Evolutionary conservation across 164 flowering plant genomes (phyloP).

Genomic region (Liquidambar formosana): DNA sequence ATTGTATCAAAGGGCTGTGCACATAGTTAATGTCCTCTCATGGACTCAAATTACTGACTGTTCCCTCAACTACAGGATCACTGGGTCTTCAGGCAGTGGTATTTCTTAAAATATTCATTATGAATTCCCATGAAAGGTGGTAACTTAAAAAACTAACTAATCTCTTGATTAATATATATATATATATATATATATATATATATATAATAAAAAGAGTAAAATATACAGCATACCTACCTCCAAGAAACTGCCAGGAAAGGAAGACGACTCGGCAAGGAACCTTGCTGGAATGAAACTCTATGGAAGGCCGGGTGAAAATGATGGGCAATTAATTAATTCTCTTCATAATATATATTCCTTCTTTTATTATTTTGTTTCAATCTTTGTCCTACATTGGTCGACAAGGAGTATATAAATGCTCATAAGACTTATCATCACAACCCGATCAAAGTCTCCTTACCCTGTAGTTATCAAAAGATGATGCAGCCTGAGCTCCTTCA

Average conservation of each 20-base stretch:
- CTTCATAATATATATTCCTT: not conserved
- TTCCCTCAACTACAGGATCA: too few species aligned
- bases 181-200: too few species aligned
- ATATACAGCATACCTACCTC: not conserved
- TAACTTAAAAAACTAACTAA: conserved; percentile 7
- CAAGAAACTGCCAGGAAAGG: conserved; percentile 16
- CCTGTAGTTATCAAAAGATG: conserved; percentile 20
- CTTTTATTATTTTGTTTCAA: conserved; percentile 3
- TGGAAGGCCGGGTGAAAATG: conserved; percentile 5
- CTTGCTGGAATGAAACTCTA: conserved; percentile 18
- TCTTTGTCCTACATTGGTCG: conserved; percentile 4
- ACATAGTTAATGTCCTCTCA: too few species aligned
- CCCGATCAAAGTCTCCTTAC: not conserved
- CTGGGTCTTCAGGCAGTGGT: too few species aligned
- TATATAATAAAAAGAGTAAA: not conserved
- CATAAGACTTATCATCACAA: not conserved
- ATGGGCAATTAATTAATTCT: not conserved
- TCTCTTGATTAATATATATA: not conserved
- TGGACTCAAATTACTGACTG: too few species aligned
- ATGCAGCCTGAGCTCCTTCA: conserved; percentile 29
- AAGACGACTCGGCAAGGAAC: conserved; percentile 12
- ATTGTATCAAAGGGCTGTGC: too few species aligned
- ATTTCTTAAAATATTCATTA: too few species aligned
- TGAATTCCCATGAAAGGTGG: not conserved
- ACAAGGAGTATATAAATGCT: conserved; percentile 7